phyloP scores from a whole-genome alignment of 2,329 filamentous ascomycete species.

The Cercospora sp. region DNA sequence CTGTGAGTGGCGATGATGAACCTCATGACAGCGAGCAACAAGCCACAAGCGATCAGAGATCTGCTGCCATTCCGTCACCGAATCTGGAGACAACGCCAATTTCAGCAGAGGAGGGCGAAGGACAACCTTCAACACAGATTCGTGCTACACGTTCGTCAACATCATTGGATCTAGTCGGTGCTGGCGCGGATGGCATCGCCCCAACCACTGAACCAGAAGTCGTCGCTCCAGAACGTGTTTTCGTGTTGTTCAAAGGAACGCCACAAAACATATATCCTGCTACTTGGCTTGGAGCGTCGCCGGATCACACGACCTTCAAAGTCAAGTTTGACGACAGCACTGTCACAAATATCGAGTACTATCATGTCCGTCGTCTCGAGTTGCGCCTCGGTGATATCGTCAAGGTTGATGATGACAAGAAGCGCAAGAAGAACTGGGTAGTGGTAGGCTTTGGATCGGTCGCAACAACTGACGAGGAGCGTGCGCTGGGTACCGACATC shows the following conservation, averaged over 20 bases:
- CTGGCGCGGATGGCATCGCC: not conserved
- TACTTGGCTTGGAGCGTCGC: constrained; percentile 54
- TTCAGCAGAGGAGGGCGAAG: not conserved
- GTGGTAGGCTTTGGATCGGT: constrained; percentile 47
- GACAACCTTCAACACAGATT: not conserved
- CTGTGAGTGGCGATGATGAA: not conserved
- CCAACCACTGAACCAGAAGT: not conserved
- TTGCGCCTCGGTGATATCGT: constrained; percentile 48
- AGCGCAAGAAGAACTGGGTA: constrained; percentile 48
- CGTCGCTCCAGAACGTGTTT: constrained; percentile 52
- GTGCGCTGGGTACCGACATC: constrained; percentile 43
- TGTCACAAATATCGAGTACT: constrained; percentile 42
- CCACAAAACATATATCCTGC: constrained; percentile 59
- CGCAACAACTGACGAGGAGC: constrained; percentile 31
- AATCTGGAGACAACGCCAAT: constrained; percentile 6
- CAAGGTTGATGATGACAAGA: constrained; percentile 48
- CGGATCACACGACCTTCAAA: constrained; percentile 45
- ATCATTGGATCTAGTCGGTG: not conserved
- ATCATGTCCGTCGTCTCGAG: constrained; percentile 46
- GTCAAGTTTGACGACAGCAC: constrained; percentile 53
- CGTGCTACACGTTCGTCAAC: not conserved
- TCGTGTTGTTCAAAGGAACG: constrained; percentile 59
- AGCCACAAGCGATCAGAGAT: not conserved
- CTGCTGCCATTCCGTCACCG: not conserved
- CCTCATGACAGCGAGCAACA: not conserved